phyloP scores from a whole-genome alignment of 345 rosid species.

The Brassica cretica region DNA sequence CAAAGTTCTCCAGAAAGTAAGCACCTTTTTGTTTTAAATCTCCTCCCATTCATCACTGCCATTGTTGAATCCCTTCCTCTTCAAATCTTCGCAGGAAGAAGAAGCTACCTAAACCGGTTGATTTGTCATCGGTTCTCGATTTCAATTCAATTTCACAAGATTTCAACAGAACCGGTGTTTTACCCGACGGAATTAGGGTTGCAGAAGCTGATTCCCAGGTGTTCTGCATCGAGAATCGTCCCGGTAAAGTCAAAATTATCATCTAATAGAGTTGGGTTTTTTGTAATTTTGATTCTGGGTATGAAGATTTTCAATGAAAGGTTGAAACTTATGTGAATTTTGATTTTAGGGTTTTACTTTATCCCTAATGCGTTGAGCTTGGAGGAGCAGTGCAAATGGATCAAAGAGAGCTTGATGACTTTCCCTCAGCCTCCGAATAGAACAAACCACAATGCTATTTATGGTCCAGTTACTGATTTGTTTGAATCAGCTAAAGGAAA shows the following conservation, averaged over 20 bases:
- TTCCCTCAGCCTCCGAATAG: conserved; percentile 91
- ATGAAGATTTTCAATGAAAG: neutral
- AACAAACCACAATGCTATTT: conserved; percentile 81
- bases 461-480: conserved; percentile 70
- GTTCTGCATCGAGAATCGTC: conserved; percentile 67
- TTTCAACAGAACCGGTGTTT: conserved; percentile 41
- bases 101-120: conserved; percentile 71
- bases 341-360: conserved; percentile 73
- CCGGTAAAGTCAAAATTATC: conserved; percentile 47
- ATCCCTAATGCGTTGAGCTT: conserved; percentile 68
- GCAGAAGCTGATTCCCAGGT: conserved; percentile 41
- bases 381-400: conserved; percentile 85
- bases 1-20: conserved; percentile 68
- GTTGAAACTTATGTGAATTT: conserved; percentile 20
- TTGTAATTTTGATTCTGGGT: neutral
- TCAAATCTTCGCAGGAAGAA: conserved; percentile 62
- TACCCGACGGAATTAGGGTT: conserved; percentile 56
- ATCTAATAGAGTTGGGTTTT: neutral
- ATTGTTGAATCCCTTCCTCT: neutral
- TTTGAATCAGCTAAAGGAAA: conserved; percentile 57
- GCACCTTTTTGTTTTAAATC: neutral
- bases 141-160: conserved; percentile 53
- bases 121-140: conserved; percentile 72
- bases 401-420: conserved; percentile 65
- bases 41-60: conserved; percentile 1